Evolutionary conservation across 805 yeast genomes (phyloP).

Genomic region (Barnettozyma vustinii): DNA sequence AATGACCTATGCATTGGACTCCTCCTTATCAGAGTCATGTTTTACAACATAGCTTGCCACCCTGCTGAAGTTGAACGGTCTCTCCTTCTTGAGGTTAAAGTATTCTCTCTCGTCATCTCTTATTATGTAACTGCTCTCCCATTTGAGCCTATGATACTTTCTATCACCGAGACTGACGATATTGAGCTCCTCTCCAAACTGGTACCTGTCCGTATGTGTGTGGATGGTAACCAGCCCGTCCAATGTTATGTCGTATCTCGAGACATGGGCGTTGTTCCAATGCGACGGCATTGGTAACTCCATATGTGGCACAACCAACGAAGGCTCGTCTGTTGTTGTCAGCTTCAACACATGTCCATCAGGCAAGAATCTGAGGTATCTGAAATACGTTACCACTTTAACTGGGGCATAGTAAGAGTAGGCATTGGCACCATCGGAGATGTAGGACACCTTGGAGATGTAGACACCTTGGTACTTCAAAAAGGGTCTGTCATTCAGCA

Average conservation of each 20-base stretch:
- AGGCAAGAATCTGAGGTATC: conserved; percentile 76
- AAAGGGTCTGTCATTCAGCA: conserved; percentile 59
- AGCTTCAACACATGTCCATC: conserved; percentile 72
- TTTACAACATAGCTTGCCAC: conserved; percentile 35
- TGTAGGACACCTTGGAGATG: conserved; percentile 77
- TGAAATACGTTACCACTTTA: conserved; percentile 79
- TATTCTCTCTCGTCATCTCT: conserved; percentile 49
- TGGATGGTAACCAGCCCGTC: conserved; percentile 47
- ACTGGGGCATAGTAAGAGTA: conserved; percentile 68
- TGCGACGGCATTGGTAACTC: conserved; percentile 28
- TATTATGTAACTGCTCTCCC: conserved; percentile 60
- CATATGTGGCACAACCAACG: conserved; percentile 54
- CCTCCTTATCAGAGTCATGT: conserved; percentile 4
- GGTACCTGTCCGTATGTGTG: conserved; percentile 57
- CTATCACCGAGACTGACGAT: conserved; percentile 56
- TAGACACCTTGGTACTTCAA: conserved; percentile 79
- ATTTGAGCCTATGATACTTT: conserved; percentile 63
- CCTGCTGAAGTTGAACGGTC: conserved; percentile 70
- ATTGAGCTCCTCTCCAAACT: conserved; percentile 57
- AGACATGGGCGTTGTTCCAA: conserved; percentile 29
- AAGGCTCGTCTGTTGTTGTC: conserved; percentile 69
- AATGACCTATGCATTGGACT: background rate
- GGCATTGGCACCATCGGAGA: conserved; percentile 73
- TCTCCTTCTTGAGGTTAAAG: conserved; percentile 64
- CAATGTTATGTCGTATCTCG: conserved; percentile 43